Conservation (phyloP, 2,329 filamentous ascomycete genomes). For the Arthroderma sp. region DNA sequence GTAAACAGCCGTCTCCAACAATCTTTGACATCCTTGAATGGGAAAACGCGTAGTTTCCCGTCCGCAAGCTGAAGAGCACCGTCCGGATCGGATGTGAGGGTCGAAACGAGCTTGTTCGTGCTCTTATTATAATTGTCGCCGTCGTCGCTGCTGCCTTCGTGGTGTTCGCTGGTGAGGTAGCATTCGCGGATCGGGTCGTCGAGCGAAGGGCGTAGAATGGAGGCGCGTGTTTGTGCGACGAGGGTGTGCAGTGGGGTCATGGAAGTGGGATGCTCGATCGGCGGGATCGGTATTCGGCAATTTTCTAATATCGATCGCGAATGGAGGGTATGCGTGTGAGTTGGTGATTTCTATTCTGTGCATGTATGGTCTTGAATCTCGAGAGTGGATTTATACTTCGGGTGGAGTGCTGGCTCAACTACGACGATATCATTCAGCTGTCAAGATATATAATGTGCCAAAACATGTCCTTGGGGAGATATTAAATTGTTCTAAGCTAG, state of each 20-base stretch:
- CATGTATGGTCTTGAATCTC: too few species aligned
- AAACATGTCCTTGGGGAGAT: background rate
- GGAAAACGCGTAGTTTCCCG: conserved; percentile 41
- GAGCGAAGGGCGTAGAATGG: conserved; percentile 17
- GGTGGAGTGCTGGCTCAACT: too few species aligned
- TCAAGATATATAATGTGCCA: too few species aligned
- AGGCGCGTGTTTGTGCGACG: conserved; percentile 15
- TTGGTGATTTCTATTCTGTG: too few species aligned
- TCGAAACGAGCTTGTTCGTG: conserved; percentile 13
- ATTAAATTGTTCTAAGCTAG: too few species aligned
- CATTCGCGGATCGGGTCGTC: conserved; percentile 27
- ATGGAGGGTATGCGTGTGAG: too few species aligned
- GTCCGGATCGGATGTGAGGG: conserved; percentile 23
- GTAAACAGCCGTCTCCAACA: conserved; percentile 47
- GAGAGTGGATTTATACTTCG: too few species aligned
- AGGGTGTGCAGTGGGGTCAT: conserved; percentile 12
- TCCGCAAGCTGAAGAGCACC: conserved; percentile 37
- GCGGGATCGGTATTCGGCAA: too few species aligned
- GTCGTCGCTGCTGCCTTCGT: too few species aligned
- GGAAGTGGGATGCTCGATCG: too few species aligned
- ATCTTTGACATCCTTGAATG: conserved; percentile 41
- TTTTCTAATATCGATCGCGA: too few species aligned
- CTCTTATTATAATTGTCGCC: conserved; percentile 3
- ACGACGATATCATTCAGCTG: too few species aligned
- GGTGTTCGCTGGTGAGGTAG: conserved; percentile 2